Evolutionary conservation across 148 eudicot genomes (phyloP), one percentile per base, ranked within the genome.

Genomic region (Vaccinium myrtillus): DNA sequence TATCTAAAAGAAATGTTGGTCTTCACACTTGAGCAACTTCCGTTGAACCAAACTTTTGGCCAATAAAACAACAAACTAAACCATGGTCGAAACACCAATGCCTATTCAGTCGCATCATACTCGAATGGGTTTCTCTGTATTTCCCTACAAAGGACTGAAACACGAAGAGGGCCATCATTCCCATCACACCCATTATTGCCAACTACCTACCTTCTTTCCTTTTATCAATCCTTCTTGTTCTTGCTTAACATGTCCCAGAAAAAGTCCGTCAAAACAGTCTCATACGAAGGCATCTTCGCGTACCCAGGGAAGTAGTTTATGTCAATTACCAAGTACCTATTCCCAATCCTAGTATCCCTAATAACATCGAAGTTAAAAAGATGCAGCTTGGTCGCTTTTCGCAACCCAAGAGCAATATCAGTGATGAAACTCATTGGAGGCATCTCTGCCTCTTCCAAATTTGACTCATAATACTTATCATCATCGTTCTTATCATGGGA

Each of bases 261-360:
- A 83, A 95, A 95, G 50, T 91, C 92, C 0, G 94, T 92, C 88
- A 95, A 78, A 25, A 94, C 92, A 46, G 79, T 75, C 87, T 93
- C 98, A 82, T 94, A 95, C 9, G 88, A 77, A 2, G 98, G 98
- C 91, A 95, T 91, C 79, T 95, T 95, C 0, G 98, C 98, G 84
- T 93, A 95, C 27, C 98, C 98, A 10, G 98, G 98, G 74, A 95
- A 95, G 90, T 95, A 95, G 83, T 95, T 95, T 55, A 95, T 95
- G 77, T 94, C 98, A 54, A 95, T 91, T 51, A 95, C 92, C 82
- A 95, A 95, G 86, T 95, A 95, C 81, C 92, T 82, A 86, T 93
- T 93, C 71, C 91, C 95, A 25, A 88, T 46, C 67, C 86, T 88
- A 15, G 87, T 73, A 69, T 95, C 98, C 87, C 98, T 91, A 69